Evolutionary conservation across 441 rosid species (phyloP).

Genomic region (Flueggea neowawraea): DNA sequence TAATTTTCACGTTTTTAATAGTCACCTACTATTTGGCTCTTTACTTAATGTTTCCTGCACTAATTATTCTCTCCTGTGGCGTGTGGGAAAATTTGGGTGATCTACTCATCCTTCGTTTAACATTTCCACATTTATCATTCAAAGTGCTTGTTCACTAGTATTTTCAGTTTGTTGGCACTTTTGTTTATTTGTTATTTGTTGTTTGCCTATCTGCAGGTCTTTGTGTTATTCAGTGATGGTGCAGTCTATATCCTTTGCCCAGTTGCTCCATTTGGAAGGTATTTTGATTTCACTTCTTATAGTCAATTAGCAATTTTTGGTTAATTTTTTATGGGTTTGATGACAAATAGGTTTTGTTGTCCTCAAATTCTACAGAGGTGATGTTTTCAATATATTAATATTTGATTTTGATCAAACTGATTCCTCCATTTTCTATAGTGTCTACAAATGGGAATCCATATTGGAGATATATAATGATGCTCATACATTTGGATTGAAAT

Average conservation of each 20-base stretch:
- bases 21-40: too few species aligned
- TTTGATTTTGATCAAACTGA: slow-evolving; percentile 8
- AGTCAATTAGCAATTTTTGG: too few species aligned
- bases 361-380: too few species aligned
- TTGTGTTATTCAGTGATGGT: slow-evolving; percentile 79
- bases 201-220: slow-evolving; percentile 57
- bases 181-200: background rate
- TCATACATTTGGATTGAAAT: slow-evolving; percentile 63
- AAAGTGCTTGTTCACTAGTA: too few species aligned
- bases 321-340: too few species aligned
- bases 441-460: slow-evolving; percentile 73
- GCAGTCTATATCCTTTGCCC: slow-evolving; percentile 89
- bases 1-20: too few species aligned
- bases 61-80: too few species aligned
- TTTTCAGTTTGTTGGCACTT: slow-evolving; percentile 1
- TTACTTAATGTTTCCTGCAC: too few species aligned
- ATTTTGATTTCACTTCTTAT: background rate
- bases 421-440: slow-evolving; percentile 36
- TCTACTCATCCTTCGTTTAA: background rate
- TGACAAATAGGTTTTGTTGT: too few species aligned
- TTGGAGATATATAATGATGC: slow-evolving; percentile 88
- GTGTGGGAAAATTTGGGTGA: background rate
- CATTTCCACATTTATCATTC: background rate
- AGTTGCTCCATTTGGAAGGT: slow-evolving; percentile 94
- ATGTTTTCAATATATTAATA: background rate